Evolutionary conservation across 306 rosid species (phyloP).

Genomic region (Vigna unguiculata): DNA sequence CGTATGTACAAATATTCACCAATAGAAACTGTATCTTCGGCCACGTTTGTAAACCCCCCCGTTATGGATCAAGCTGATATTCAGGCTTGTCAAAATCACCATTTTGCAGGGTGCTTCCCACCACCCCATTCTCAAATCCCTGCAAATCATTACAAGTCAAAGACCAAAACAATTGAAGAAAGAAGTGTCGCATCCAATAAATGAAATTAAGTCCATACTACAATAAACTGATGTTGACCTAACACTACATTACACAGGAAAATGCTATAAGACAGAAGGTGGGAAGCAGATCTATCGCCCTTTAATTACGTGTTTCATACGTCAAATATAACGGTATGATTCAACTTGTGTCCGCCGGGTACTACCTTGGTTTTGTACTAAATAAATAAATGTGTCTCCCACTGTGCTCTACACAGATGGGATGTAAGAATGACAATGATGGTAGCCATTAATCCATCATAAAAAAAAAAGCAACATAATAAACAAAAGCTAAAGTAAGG

Average conservation of each 20-base stretch:
- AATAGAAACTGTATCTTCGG: constrained; percentile 38
- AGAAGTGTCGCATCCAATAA: constrained; percentile 13
- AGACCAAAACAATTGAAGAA: constrained; percentile 24
- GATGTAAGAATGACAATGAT: constrained; percentile 15
- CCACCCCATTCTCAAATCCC: constrained; percentile 55
- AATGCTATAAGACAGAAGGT: constrained; percentile 11
- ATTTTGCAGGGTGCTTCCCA: constrained; percentile 46
- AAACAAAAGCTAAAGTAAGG: neutral
- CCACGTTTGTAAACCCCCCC: constrained; percentile 22
- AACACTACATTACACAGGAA: constrained; percentile 31
- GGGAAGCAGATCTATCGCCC: neutral
- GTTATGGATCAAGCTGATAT: constrained; percentile 72
- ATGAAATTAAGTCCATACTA: neutral
- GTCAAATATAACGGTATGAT: constrained; percentile 35
- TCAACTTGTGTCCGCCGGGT: constrained; percentile 24
- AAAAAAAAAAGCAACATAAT: constrained; percentile 9
- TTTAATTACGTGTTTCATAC: constrained; percentile 23
- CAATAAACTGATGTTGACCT: constrained; percentile 28
- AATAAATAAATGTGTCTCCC: constrained; percentile 11
- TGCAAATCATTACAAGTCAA: constrained; percentile 48
- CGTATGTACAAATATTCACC: constrained; percentile 66
- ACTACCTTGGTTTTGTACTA: constrained; percentile 5
- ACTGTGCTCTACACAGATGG: constrained; percentile 12
- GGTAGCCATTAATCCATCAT: constrained; percentile 26
- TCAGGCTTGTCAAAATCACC: constrained; percentile 67